These are phyloP conservation scores for Aspergillus fischeri DNA, from an alignment of 2,329 filamentous ascomycete species.

Conservation along the genomic window DNA sequence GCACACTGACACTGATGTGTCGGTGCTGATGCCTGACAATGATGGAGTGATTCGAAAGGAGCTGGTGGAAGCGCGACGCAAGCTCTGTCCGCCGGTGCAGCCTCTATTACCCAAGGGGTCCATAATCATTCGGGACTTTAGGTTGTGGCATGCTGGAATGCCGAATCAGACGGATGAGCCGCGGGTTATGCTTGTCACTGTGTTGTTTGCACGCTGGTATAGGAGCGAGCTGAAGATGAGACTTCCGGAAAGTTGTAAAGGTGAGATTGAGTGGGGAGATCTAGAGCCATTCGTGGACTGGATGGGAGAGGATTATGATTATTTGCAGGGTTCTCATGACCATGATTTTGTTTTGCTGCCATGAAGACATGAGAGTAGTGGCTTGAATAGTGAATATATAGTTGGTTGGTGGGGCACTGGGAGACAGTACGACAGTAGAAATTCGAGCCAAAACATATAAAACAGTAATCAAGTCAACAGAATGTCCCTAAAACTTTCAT, in stretches of 20 bases:
- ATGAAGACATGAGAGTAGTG: neutral
- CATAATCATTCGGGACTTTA: constrained; percentile 43
- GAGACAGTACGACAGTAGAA: neutral
- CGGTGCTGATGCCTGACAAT: constrained; percentile 13
- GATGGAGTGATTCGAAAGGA: constrained; percentile 28
- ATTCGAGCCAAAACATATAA: neutral
- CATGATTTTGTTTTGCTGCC: constrained; percentile 29
- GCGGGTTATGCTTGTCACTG: constrained; percentile 44
- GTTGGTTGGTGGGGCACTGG: neutral
- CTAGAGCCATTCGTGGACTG: constrained; percentile 35
- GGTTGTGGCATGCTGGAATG: constrained; percentile 42
- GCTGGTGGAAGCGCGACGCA: constrained; percentile 28
- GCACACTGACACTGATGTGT: constrained; percentile 39
- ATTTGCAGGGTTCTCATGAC: constrained; percentile 34
- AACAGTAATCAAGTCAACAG: neutral
- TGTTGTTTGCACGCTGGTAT: constrained; percentile 39
- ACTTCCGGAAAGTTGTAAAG: constrained; percentile 27
- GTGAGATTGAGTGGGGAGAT: constrained; percentile 32
- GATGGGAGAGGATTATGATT: constrained; percentile 34
- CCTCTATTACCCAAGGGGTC: constrained; percentile 42
- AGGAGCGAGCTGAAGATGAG: constrained; percentile 28
- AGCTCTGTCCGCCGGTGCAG: constrained; percentile 35
- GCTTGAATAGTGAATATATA: neutral
- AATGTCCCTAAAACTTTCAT: neutral
- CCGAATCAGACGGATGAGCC: constrained; percentile 43